Base-by-base conservation (phyloP, 1,284 basidiomycete genomes). In the Tylopilus sp. region DNA sequence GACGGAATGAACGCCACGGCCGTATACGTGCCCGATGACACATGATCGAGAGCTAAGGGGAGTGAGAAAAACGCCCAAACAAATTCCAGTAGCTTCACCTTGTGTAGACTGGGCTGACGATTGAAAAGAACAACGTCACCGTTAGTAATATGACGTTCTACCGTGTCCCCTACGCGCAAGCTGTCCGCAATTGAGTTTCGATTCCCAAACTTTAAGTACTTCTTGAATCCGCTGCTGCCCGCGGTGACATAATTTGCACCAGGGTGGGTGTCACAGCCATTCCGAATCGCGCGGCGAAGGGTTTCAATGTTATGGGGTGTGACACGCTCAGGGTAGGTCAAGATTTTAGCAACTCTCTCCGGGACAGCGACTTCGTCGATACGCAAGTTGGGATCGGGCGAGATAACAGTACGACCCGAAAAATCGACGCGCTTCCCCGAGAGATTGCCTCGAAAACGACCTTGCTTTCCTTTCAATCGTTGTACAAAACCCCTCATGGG, bases 381-480 rank as follows among this genome's bases (percentile, higher is more conserved):
- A 48, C 93, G 88, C 57, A 99, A 76, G 70, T 99, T 99, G 11
- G 97, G 97, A 71, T 99, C 97, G 0, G 97, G 97, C 3, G 94
- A 96, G 67, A 99, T 99, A 73, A 99, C 97, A 7, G 97, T 99
- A 65, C 97, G 89, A 17, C 89, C 97, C 1, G 95, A 98, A 69
- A 99, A 99, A 72, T 99, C 97, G 62, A 99, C 97, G 73, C 97
- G 93, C 73, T 99, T 99, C 57, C 97, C 97, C 0, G 95, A 98
- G 19, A 99, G 79, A 70, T 99, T 99, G 28, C 97, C 97, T 71
- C 97, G 85, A 77, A 99, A 99, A 53, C 97, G 94, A 65, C 97
- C 97, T 72, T 98, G 94, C 72, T 99, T 99, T 41, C 97, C 97
- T 76, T 99, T 99, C 54, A 99, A 78, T 19, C 97, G 90, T 69